Conservation (phyloP, 805 yeast genomes). For the Barnettozyma populi region DNA sequence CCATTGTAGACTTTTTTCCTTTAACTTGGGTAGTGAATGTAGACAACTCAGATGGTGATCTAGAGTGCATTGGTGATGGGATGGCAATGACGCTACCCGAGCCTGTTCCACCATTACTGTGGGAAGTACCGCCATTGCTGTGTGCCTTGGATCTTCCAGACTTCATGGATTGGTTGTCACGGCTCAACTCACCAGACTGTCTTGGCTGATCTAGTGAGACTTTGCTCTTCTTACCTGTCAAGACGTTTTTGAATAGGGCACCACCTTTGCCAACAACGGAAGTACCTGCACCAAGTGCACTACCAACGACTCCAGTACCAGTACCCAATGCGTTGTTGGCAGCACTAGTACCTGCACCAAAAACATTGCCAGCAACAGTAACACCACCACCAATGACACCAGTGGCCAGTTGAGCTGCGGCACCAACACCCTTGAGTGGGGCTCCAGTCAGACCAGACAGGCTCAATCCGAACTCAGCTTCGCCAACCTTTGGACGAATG, state of each 20-base stretch:
- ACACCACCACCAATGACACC: slow-evolving; percentile 37
- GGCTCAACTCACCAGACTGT: slow-evolving; percentile 7
- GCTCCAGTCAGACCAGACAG: slow-evolving; percentile 37
- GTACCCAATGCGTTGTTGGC: slow-evolving; percentile 43
- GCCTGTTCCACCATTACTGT: not conserved
- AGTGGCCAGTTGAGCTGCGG: slow-evolving; percentile 35
- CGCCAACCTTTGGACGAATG: slow-evolving; percentile 51
- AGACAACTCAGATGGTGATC: slow-evolving; percentile 20
- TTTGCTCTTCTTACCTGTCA: slow-evolving; percentile 27
- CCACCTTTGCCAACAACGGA: slow-evolving; percentile 43
- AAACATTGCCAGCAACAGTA: slow-evolving; percentile 34
- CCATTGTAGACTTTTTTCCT: slow-evolving; percentile 28
- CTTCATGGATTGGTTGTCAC: slow-evolving; percentile 34
- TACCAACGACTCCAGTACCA: slow-evolving; percentile 23
- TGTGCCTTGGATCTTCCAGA: slow-evolving; percentile 23
- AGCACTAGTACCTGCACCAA: slow-evolving; percentile 41
- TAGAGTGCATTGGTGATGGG: slow-evolving; percentile 11
- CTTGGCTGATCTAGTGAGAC: slow-evolving; percentile 13
- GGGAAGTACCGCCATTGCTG: not conserved
- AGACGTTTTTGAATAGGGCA: slow-evolving; percentile 30
- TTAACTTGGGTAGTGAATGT: slow-evolving; percentile 18
- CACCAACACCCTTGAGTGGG: slow-evolving; percentile 43
- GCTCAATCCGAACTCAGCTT: slow-evolving; percentile 37
- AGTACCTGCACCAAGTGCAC: slow-evolving; percentile 29
- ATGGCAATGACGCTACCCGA: slow-evolving; percentile 10